phyloP scores from a whole-genome alignment of 2,329 filamentous ascomycete genomes.

The Fusarium temperatum region DNA sequence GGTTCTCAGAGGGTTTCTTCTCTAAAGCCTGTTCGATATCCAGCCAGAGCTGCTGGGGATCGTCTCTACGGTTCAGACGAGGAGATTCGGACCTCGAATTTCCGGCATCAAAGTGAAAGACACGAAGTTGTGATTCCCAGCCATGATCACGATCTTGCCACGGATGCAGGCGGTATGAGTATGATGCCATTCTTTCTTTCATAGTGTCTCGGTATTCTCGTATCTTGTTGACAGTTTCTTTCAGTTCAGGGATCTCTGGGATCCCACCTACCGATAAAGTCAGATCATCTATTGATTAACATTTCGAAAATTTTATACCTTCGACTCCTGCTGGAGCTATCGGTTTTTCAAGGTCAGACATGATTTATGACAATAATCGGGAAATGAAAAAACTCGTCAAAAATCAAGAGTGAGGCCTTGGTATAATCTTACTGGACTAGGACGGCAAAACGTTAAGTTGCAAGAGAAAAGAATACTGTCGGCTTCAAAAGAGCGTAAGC shows the following conservation, averaged over 20 bases:
- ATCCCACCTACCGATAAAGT: not conserved
- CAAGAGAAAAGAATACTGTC: not conserved
- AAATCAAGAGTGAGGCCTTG: not conserved
- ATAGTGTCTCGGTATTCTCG: not conserved
- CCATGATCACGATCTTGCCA: not conserved
- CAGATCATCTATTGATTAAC: fast-evolving
- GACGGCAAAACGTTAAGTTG: not conserved
- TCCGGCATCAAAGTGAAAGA: not conserved
- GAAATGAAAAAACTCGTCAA: not conserved
- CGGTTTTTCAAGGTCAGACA: not conserved
- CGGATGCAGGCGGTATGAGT: not conserved
- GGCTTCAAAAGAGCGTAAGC: not conserved
- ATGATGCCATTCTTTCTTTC: not conserved
- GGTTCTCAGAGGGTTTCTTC: not conserved
- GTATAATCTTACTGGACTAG: fast-evolving
- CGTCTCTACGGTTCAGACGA: not conserved
- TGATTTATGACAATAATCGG: not conserved
- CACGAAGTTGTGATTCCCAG: not conserved
- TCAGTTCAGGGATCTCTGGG: not conserved
- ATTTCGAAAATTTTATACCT: not conserved
- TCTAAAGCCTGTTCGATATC: not conserved
- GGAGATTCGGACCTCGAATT: not conserved
- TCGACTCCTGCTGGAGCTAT: not conserved
- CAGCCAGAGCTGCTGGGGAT: not conserved
- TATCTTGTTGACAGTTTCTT: not conserved